Base-by-base conservation (phyloP, 2,329 filamentous ascomycete genomes). In the Beauveria sp. region DNA sequence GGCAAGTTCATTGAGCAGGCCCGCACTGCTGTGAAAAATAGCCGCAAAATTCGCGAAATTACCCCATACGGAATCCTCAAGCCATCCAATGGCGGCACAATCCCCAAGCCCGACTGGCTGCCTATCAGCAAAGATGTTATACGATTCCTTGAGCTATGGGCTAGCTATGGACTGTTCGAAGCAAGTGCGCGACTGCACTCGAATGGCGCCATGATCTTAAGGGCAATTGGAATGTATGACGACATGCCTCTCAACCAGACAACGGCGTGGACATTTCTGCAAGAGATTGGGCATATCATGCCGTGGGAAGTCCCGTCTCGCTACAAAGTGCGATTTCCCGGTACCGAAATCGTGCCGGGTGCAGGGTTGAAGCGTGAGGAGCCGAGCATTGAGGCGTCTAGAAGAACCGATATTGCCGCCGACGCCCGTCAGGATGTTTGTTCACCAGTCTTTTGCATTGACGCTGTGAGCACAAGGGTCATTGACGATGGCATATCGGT, bases 401-500 rank as follows among this genome's bases (percentile, higher is more conserved):
- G 71, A 52, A 67, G 75, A 42, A 69, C 70, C 7, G 83, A 86
- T 63, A 68, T 76, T 22, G 77, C 83, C 10, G 70, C 70, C 3
- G 74, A 75, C 12, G 69, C 82, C 28, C 84, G 90, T 52, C 81
- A 79, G 62, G 81, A 86, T 16, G 51, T 75, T 0, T 68, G 78
- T n/a, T 69, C 84, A 24, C 81, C 80, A 0, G 82, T 89, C 1
- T 93, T 86, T 70, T 91, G 88, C 66, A 89, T 96, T 63, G 90
- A 96, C 68, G 80, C 82, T 30, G 78, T 79, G 22, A 75, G 74
- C 42, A 88, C 91, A 0, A 77, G 81, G 30, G 86, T 93, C 66
- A 88, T 95, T 62, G 90, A 96, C 66, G 90, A 96, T 69, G 90
- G 87, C 1, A 74, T 96, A 9, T 93, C 90, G 1, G 69, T 95